Conservation (phyloP, 352 stramenopile species). For the Pythium chondricola region DNA sequence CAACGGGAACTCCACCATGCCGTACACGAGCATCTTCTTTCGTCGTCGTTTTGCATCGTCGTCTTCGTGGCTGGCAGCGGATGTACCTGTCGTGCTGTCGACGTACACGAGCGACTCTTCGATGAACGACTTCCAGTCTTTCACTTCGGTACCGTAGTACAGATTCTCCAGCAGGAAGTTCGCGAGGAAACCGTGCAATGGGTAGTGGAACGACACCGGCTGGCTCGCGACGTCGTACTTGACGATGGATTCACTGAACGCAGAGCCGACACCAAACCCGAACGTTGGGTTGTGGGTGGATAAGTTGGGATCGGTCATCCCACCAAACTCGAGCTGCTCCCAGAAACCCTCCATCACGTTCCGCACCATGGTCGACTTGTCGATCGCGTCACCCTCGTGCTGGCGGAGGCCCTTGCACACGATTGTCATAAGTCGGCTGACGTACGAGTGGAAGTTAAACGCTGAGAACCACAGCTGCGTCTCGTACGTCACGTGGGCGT, state of each 20-base stretch:
- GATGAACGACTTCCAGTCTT: constrained; percentile 44
- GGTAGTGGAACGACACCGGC: constrained; percentile 87
- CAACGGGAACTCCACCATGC: constrained; percentile 73
- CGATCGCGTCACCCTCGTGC: constrained; percentile 30
- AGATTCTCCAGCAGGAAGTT: constrained; percentile 77
- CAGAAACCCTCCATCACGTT: constrained; percentile 74
- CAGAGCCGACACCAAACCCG: constrained; percentile 45
- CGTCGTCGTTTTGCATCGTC: constrained; percentile 33
- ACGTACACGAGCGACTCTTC: constrained; percentile 35
- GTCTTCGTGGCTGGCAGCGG: constrained; percentile 6
- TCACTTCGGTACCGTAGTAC: constrained; percentile 45
- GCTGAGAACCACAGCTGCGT: constrained; percentile 91
- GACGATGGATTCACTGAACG: constrained; percentile 42
- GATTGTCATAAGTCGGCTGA: constrained; percentile 56
- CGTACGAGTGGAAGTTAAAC: constrained; percentile 85
- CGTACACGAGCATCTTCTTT: constrained; percentile 59
- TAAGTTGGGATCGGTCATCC: constrained; percentile 33
- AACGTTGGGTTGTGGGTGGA: constrained; percentile 57
- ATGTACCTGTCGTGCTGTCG: constrained; percentile 1
- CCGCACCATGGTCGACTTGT: constrained; percentile 51
- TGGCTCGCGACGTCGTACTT: constrained; percentile 72
- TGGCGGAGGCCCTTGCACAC: constrained; percentile 61
- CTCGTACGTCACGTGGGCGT: constrained; percentile 93
- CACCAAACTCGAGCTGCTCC: constrained; percentile 52
- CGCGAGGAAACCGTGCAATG: constrained; percentile 79